Evolutionary conservation across 2,329 filamentous ascomycete genomes (phyloP).

Genomic region (Didymella segeticola): DNA sequence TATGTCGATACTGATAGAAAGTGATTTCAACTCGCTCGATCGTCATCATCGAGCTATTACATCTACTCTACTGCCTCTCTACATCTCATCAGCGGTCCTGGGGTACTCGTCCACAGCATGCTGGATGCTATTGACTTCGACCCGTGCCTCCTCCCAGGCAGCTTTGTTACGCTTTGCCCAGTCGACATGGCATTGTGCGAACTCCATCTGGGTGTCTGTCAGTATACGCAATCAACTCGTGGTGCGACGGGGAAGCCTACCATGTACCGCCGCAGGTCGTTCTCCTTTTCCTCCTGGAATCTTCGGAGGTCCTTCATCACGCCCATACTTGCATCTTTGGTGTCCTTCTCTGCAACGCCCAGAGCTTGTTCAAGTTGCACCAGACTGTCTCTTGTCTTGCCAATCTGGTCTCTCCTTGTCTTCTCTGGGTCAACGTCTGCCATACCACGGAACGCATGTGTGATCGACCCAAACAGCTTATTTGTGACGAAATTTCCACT

Average conservation of each 20-base stretch:
- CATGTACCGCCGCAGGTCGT: conserved; percentile 93
- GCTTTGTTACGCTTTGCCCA: conserved; percentile 93
- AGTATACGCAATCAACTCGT: background rate
- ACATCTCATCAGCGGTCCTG: conserved; percentile 26
- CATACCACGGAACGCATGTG: conserved; percentile 93
- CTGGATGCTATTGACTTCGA: conserved; percentile 88
- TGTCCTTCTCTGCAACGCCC: conserved; percentile 85
- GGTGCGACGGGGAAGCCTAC: conserved; percentile 62
- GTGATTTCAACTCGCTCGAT: background rate
- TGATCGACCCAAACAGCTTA: conserved; percentile 92
- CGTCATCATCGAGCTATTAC: background rate
- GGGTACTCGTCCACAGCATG: conserved; percentile 32
- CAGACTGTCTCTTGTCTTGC: conserved; percentile 91
- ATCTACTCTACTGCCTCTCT: background rate
- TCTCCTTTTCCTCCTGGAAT: conserved; percentile 95
- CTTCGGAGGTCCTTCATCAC: conserved; percentile 88
- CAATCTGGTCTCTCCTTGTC: conserved; percentile 89
- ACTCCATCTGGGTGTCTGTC: conserved; percentile 70
- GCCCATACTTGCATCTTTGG: conserved; percentile 88
- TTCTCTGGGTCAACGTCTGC: conserved; percentile 95
- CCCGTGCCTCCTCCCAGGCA: conserved; percentile 89
- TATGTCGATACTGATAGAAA: background rate
- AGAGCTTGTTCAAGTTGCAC: conserved; percentile 85
- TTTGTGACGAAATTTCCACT: conserved; percentile 88
- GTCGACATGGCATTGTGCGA: conserved; percentile 90